phyloP scores from a whole-genome alignment of 2,329 filamentous ascomycete genomes.

The Dothistroma pini region DNA sequence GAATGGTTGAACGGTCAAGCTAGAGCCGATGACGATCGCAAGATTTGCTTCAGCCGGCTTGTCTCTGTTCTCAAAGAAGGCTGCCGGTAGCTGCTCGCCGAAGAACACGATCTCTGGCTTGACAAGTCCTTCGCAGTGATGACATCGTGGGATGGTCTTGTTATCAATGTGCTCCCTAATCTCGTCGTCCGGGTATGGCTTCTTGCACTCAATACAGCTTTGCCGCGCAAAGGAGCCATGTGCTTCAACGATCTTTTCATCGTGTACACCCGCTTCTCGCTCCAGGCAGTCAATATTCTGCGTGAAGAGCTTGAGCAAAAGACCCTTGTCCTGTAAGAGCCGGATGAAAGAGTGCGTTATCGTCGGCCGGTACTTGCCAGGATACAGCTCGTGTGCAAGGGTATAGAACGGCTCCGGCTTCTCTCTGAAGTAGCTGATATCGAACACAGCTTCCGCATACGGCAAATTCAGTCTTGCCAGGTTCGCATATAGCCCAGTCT shows the following conservation, averaged over 20 bases:
- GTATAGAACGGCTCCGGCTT: constrained; percentile 90
- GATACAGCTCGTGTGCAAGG: constrained; percentile 86
- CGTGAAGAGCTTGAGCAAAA: constrained; percentile 84
- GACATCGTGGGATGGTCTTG: constrained; percentile 68
- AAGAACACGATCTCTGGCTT: constrained; percentile 98
- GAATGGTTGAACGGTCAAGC: constrained; percentile 83
- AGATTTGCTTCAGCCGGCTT: constrained; percentile 66
- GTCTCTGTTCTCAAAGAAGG: constrained; percentile 59
- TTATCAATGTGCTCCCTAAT: constrained; percentile 68
- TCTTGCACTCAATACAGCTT: constrained; percentile 83
- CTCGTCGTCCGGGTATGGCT: constrained; percentile 63
- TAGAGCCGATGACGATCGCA: constrained; percentile 83
- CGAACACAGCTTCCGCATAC: constrained; percentile 89
- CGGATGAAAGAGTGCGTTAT: constrained; percentile 85
- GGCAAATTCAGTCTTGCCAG: constrained; percentile 81
- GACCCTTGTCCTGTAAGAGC: constrained; percentile 72
- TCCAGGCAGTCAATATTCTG: constrained; percentile 98
- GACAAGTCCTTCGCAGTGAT: constrained; percentile 69
- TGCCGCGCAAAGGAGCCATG: constrained; percentile 94
- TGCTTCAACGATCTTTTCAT: constrained; percentile 80
- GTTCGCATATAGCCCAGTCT: constrained; percentile 91
- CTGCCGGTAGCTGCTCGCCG: constrained; percentile 66
- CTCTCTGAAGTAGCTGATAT: constrained; percentile 80
- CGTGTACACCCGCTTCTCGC: constrained; percentile 76
- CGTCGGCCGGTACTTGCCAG: constrained; percentile 83